Evolutionary conservation across 345 rosid genomes (phyloP).

Genomic region (Bruguiera parviflora): DNA sequence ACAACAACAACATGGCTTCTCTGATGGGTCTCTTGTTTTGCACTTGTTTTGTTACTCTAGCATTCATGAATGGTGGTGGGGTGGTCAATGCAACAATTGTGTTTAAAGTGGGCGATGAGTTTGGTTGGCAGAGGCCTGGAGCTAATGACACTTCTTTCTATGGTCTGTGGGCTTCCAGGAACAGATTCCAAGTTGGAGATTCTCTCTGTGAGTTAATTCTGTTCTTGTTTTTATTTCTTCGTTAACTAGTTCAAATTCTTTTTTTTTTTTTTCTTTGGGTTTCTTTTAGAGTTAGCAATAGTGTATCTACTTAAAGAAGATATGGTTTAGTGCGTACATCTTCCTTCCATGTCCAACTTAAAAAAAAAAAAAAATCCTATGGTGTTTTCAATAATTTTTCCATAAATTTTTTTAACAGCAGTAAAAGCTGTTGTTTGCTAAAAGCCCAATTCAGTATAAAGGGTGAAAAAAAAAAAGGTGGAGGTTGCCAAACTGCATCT

Average conservation of each 20-base stretch:
- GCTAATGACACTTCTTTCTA: slow-evolving; percentile 41
- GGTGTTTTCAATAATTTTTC: too few species aligned
- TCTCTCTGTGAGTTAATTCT: slow-evolving; percentile 47
- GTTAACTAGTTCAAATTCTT: background rate
- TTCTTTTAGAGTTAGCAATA: too few species aligned
- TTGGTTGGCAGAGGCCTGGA: slow-evolving; percentile 63
- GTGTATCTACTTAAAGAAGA: too few species aligned
- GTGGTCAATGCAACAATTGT: slow-evolving; percentile 36
- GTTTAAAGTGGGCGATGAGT: slow-evolving; percentile 58
- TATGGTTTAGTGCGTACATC: too few species aligned
- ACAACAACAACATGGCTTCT: slow-evolving; percentile 1
- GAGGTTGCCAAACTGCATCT: too few species aligned
- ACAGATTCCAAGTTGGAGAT: slow-evolving; percentile 67
- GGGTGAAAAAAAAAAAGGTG: too few species aligned
- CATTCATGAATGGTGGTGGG: slow-evolving; percentile 9
- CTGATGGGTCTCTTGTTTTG: background rate
- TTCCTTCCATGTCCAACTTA: too few species aligned
- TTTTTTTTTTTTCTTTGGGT: background rate
- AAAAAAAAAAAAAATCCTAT: too few species aligned
- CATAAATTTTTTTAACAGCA: too few species aligned
- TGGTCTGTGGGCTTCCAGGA: slow-evolving; percentile 54
- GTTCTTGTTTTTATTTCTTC: background rate
- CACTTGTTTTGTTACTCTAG: slow-evolving; percentile 8
- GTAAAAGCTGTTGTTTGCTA: too few species aligned
- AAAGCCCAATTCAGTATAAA: too few species aligned